These are phyloP conservation scores for Pythium vanterpoolii DNA, from an alignment of 352 stramenopile genomes.

Conservation along the genomic window DNA sequence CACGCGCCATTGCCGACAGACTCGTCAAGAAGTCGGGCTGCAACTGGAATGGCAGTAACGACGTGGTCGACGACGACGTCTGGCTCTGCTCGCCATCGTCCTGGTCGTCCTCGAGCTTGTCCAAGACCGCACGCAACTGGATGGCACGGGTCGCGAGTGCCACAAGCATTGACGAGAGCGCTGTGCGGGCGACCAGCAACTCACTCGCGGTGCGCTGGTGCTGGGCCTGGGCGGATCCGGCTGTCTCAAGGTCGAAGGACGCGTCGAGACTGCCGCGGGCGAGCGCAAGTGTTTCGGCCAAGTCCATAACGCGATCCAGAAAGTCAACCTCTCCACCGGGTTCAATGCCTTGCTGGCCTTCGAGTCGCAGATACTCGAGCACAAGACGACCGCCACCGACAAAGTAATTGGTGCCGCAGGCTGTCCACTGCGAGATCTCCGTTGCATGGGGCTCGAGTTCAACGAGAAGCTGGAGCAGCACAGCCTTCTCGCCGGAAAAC, in stretches of 20 bases:
- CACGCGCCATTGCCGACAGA: conserved; percentile 14
- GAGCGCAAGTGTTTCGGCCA: conserved; percentile 48
- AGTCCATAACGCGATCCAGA: conserved; percentile 51
- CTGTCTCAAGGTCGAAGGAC: background rate
- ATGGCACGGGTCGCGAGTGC: conserved; percentile 19
- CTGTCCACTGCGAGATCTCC: conserved; percentile 67
- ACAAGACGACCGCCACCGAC: conserved; percentile 60
- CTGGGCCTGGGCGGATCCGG: background rate
- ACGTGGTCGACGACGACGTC: background rate
- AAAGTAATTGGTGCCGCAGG: conserved; percentile 38
- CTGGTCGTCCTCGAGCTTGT: conserved; percentile 4
- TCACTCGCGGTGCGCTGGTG: conserved; percentile 14
- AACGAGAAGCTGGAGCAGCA: conserved; percentile 47
- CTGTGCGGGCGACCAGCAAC: conserved; percentile 18
- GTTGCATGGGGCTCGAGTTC: conserved; percentile 52
- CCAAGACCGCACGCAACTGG: conserved; percentile 17
- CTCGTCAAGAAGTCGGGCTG: conserved; percentile 20
- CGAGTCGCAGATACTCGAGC: conserved; percentile 69
- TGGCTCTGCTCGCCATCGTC: conserved; percentile 14
- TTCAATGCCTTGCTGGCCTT: conserved; percentile 55
- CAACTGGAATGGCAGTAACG: conserved; percentile 5
- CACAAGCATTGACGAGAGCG: conserved; percentile 28
- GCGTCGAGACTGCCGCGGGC: background rate
- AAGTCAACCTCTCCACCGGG: conserved; percentile 52
- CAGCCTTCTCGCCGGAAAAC: conserved; percentile 59